phyloP scores from a whole-genome alignment of 2,329 filamentous ascomycete species.

The Sporothrix inflata region DNA sequence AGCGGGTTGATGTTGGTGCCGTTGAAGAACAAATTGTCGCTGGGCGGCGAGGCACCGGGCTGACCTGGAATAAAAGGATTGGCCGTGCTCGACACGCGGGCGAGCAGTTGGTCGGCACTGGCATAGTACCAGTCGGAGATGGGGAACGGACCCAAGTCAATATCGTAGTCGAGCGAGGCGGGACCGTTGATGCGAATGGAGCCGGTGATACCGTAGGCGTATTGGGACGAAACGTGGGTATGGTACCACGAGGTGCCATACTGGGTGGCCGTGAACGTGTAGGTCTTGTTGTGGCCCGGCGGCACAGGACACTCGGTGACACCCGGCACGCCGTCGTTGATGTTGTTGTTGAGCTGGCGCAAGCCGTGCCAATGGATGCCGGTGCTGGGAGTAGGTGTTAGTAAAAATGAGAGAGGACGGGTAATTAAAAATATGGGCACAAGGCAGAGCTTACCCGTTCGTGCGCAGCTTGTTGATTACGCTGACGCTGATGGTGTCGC shows the following conservation, averaged over 20 bases:
- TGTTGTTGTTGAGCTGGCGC: slow-evolving; percentile 48
- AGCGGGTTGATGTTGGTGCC: slow-evolving; percentile 46
- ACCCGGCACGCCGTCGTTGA: slow-evolving; percentile 51
- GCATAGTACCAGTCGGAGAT: slow-evolving; percentile 59
- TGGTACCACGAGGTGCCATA: slow-evolving; percentile 52
- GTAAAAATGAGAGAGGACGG: background rate
- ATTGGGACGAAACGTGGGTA: slow-evolving; percentile 53
- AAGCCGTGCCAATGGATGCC: slow-evolving; percentile 55
- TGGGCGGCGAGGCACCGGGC: slow-evolving; percentile 36
- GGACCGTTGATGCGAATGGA: slow-evolving; percentile 53
- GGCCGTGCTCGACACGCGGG: slow-evolving; percentile 38
- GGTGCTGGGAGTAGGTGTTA: slow-evolving; percentile 36
- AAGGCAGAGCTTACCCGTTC: background rate
- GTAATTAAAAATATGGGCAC: background rate
- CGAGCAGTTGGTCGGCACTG: slow-evolving; percentile 46
- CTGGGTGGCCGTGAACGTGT: slow-evolving; percentile 43
- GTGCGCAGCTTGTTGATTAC: background rate
- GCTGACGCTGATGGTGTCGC: slow-evolving; percentile 2
- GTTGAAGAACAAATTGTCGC: slow-evolving; percentile 50
- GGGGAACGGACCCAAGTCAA: slow-evolving; percentile 55
- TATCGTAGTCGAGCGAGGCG: slow-evolving; percentile 48
- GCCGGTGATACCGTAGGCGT: slow-evolving; percentile 55
- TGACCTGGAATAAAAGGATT: slow-evolving; percentile 26
- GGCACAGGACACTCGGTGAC: slow-evolving; percentile 50
- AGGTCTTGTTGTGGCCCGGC: slow-evolving; percentile 41